A percentile compares a stretch with the other conserved stretches of the same genome.
These are phyloP conservation scores for Ascochyta clinopodiicola DNA, from an alignment of 2,329 filamentous ascomycete genomes.

Conservation along the genomic window DNA sequence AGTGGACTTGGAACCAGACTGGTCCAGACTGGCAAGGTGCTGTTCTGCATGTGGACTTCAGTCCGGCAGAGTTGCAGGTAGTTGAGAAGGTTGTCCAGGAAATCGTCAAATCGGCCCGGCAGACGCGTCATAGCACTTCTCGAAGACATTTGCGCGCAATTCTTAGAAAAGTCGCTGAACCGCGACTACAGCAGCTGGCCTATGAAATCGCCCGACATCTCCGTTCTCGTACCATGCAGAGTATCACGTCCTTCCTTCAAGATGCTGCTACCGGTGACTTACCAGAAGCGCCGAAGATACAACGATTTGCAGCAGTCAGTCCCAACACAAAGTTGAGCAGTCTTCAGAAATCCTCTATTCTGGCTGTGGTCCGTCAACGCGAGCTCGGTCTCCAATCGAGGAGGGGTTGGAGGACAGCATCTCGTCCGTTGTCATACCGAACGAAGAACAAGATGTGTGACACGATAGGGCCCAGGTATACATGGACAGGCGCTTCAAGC, in stretches of 20 bases:
- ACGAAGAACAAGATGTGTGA: slow-evolving; percentile 43
- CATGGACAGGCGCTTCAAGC: slow-evolving; percentile 64
- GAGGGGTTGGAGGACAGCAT: slow-evolving; percentile 35
- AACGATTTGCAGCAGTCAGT: slow-evolving; percentile 35
- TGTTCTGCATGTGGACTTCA: slow-evolving; percentile 45
- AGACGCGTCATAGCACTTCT: slow-evolving; percentile 19
- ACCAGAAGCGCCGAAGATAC: slow-evolving; percentile 28
- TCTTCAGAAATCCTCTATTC: slow-evolving; percentile 21
- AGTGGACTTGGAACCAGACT: slow-evolving; percentile 34
- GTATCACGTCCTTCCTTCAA: slow-evolving; percentile 40
- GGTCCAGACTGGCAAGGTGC: slow-evolving; percentile 39
- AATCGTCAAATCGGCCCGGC: slow-evolving; percentile 3
- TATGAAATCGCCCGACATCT: slow-evolving; percentile 23
- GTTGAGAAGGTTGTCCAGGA: slow-evolving; percentile 27
- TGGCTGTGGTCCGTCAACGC: slow-evolving; percentile 38
- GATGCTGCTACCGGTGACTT: slow-evolving; percentile 37
- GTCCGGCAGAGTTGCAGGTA: slow-evolving; percentile 30
- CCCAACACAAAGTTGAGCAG: slow-evolving; percentile 24
- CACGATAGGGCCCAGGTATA: slow-evolving; percentile 52
- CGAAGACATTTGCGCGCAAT: slow-evolving; percentile 32
- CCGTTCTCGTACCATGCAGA: slow-evolving; percentile 24
- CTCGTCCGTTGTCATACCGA: slow-evolving; percentile 30
- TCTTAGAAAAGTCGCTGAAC: slow-evolving; percentile 30
- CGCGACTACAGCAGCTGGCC: slow-evolving; percentile 28
- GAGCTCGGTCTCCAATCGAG: slow-evolving; percentile 40